Evolutionary conservation across 208 protist genomes (phyloP), one percentile per base, ranked within the genome.

Genomic region (Blastocrithidia nonstop): DNA sequence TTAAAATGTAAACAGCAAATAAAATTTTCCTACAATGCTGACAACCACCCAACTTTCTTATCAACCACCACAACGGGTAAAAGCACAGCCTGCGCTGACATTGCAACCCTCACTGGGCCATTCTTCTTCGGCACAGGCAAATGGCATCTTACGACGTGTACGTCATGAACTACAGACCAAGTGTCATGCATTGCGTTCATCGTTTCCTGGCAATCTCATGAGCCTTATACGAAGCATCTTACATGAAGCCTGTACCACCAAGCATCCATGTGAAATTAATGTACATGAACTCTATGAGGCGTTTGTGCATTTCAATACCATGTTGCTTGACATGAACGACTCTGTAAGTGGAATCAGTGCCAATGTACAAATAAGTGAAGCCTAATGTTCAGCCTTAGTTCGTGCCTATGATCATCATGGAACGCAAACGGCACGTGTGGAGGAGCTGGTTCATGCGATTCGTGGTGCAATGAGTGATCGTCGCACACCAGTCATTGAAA

Each of bases 141-240:
- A 45, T 15, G 76, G 58, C 21, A 71, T 89, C 35, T 54, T 86
- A 21, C 35, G 66, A 43, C 84, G 79, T 26, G 53, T 93, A 43
- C 71, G 76, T 17, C 70, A 48, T 13, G 66, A 81, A 41, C 46
- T 93, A 21, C 40, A 65, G 49, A 23, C n/a, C n/a, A n/a, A 76
- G 24, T 57, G 48, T 11, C 55, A 50, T 32, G 61, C 73, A n/a
- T 54, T 58, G 8, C 4, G 38, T 29, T 65, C 73, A 1, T 57
- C 66, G 8, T 88, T 87, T 52, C 76, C 76, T 1, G 79, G 79
- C 25, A 88, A 89, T 41, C 63, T 88, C 11, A 56, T 75, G 3
- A 69, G 76, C 31, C 59, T 60, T 4, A 33, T 87, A 6, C 72
- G 71, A 17, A 51, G 59, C 9, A 60, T 70, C 11, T 43, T 86